Evolutionary conservation across 345 rosid species (phyloP).

Genomic region (Angophora floribunda): DNA sequence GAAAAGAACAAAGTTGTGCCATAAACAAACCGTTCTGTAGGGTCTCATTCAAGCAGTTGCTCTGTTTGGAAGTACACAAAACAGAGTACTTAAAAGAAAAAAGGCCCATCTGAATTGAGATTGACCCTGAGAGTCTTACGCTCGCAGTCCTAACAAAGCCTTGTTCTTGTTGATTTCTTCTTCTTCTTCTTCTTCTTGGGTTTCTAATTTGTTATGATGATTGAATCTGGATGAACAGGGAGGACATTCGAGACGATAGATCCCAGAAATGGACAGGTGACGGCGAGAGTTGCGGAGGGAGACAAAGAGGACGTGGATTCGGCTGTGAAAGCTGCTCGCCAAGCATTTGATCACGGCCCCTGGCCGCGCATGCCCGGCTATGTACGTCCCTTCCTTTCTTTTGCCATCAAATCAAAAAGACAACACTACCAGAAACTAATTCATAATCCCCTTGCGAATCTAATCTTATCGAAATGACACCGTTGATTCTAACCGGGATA

Average conservation of each 20-base stretch:
- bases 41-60: not conserved
- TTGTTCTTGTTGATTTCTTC: not conserved
- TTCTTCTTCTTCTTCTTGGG: not conserved
- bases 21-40: not conserved
- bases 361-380: slow-evolving; percentile 60
- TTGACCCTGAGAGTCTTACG: not conserved
- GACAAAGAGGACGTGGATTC: slow-evolving; percentile 46
- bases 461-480: not conserved
- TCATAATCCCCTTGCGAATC: not conserved
- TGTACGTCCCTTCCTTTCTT: slow-evolving; percentile 14
- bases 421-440: not conserved
- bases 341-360: slow-evolving; percentile 56
- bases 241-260: slow-evolving; percentile 46
- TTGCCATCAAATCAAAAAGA: not conserved
- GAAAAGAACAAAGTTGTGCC: not conserved
- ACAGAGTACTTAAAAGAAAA: not conserved
- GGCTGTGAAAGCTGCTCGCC: slow-evolving; percentile 59
- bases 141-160: not conserved
- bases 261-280: slow-evolving; percentile 41
- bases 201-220: not conserved
- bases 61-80: not conserved
- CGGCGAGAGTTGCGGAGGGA: slow-evolving; percentile 38
- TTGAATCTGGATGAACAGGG: slow-evolving; percentile 8
- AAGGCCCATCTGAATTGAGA: not conserved
- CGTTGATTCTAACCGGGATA: not conserved